These are phyloP conservation scores for Teratosphaeria gauchensis DNA, from an alignment of 2,329 filamentous ascomycete species.

Conservation along the genomic window DNA sequence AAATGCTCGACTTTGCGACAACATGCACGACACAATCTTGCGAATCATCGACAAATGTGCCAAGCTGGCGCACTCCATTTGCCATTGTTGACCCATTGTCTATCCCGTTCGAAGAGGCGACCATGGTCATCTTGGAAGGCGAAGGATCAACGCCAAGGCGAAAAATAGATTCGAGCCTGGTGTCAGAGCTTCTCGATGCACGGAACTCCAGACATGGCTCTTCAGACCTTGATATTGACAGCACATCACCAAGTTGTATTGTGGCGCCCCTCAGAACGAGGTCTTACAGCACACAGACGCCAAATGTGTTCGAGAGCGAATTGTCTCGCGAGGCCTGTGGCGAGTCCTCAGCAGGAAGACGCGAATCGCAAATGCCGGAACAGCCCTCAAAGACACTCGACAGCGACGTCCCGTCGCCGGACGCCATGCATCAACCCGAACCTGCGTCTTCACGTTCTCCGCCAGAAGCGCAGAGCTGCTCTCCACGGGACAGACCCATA, in stretches of 20 bases:
- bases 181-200: neutral
- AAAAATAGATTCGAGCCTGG: neutral
- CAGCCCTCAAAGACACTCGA: neutral
- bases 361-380: neutral
- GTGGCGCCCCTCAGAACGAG: neutral
- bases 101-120: constrained; percentile 4
- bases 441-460: neutral
- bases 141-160: neutral
- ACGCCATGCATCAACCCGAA: neutral
- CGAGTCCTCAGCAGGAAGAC: neutral
- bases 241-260: neutral
- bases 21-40: neutral
- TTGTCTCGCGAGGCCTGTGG: neutral
- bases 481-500: neutral
- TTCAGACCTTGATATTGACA: neutral
- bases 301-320: neutral
- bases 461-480: neutral
- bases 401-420: neutral
- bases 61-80: neutral
- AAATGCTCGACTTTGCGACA: neutral
- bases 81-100: constrained; percentile 3
- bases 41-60: neutral
- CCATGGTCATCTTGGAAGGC: neutral
- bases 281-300: neutral
- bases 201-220: neutral